Base-by-base conservation (phyloP, 768 basidiomycete genomes). In the Rhodotorula taiwanensis region DNA sequence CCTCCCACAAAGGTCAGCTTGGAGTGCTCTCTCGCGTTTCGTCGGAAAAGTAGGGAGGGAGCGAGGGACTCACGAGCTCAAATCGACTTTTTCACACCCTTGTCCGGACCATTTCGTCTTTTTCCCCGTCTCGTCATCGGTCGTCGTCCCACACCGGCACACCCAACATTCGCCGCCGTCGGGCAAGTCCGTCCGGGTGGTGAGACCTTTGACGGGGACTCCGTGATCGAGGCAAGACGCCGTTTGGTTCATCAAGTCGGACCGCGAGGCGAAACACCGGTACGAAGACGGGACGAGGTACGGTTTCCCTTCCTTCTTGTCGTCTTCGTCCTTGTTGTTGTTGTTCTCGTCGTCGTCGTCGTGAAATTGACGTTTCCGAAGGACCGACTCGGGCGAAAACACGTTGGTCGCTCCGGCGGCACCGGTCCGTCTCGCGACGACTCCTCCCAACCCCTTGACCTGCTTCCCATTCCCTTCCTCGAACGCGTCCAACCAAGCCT, bases 41-140 rank as follows among this genome's bases (percentile, higher is more conserved):
- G n/a, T n/a, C n/a, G n/a, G n/a, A n/a, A n/a, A n/a, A 20, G 41
- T 28, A 8, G 42, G 47, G 25, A 36, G 6, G 11, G 8, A n/a
- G 42, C 15, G 34, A 27, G 15, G n/a, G 16, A 60, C 62, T 34
- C 44, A 69, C 68, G 36, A 30, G 41, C 52, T 55, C 30, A 63
- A 28, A 42, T 70, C 69, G n/a, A 51, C 55, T 55, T 70, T 70
- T 58, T 70, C 69, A 50, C 69, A 70, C 14, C 65, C 66, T 57
- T 70, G 34, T 5, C 69, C 69, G 6, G 42, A 50, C 65, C 66
- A 70, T 20, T 44, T 41, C 54, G 47, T 60, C 58, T 43, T 62
- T 55, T 45, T 52, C 31, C 58, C 64, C 15, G 33, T 51, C 23
- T 52, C 54, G 9, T 49, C 49, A 18, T 70, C 68, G 6, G 23